Evolutionary conservation across 768 basidiomycete genomes (phyloP), one percentile per base, ranked within the genome.

Genomic region (Mycena filopes): DNA sequence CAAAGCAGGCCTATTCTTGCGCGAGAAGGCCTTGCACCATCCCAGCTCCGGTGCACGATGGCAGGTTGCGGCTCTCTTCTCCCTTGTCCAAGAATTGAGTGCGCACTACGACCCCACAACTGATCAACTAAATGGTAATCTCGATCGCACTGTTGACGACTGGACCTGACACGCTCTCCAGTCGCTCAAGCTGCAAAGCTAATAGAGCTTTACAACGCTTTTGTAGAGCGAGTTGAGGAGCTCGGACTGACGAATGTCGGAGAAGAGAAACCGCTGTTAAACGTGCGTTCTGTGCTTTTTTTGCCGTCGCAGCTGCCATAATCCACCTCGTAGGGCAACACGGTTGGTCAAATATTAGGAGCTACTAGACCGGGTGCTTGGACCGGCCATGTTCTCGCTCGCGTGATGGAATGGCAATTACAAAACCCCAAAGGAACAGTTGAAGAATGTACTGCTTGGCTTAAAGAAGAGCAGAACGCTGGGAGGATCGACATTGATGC

Each of bases 391-490:
- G 83, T 89, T 8, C 80, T 94, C 21, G 79, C 83, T n/a, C 84
- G 82, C 49, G 83, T 98, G 26, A 72, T 94, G 21, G 86, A 89
- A 64, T 99, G 96, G 96, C 95, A 96, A 71, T 82, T 99, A 9
- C 89, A 87, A 38, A 79, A 95, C 74, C 94, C 96, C 0, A 71
- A 81, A 2, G 85, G 83, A 1, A 85, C 86, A 5, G 86, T 87
- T 71, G 89, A 87, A 7, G 86, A 88, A 5, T 96, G 95, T 73
- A 74, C 81, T 29, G 74, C 74, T 15, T 98, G 94, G 94, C 78
- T 98, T 45, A 76, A 78, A 61, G 75, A 77, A n/a, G 86, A 90
- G 71, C 81, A 81, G 40, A 73, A 70, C 10, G 79, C 82, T 26
- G 87, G 86, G n/a, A 75, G 78, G 42, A 72, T 90, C 70, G 59